Evolutionary conservation across 495 filamentous ascomycete genomes (phyloP), one percentile per base, ranked within the genome.

Genomic region (Letharia lupina): DNA sequence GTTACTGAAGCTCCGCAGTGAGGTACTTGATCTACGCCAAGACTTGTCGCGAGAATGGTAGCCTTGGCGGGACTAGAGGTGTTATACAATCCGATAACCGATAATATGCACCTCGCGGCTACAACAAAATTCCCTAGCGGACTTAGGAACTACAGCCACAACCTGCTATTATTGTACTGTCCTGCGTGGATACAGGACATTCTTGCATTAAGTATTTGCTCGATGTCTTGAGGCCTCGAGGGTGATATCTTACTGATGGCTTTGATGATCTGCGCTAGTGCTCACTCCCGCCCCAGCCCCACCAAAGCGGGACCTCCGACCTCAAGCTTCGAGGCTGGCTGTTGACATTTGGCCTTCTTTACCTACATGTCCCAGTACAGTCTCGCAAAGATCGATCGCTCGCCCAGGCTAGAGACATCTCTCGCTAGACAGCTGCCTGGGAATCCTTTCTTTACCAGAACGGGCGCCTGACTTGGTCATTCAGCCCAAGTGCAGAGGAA

Each of bases 401-500:
- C 13, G 5, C 10, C 16, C 33, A 35, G 4, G 20, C 3, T 3
- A 57, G 33, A 37, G 16, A 37, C 6, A 57, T 37, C 16, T 37
- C 54, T 37, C 54, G 33, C 31, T 10, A 18, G 18, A 57, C 3
- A 9, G 5, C 20, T n/a, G 31, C 33, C 50, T 1, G 50, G 12
- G 23, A 54, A 54, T 12, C 12, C 23, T 15, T 13, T 54, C 28
- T 31, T 23, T 12, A 35, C 31, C 16, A 45, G 4, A 40, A 48
- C 28, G n/a, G 33, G 42, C 63, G 50, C 56, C 52, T 65, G 63
- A 65, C 56, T 45, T 37, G 44, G 41, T 44, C 23, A 40, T 35
- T 59, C 56, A 45, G 63, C 58, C 63, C 63, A 47, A 48, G 20
- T 48, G 28, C 62, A 52, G 62, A 42, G 62, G 41, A 35, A 59